Conservation (phyloP, 2,329 filamentous ascomycete genomes). For the Penicillium digitatum region DNA sequence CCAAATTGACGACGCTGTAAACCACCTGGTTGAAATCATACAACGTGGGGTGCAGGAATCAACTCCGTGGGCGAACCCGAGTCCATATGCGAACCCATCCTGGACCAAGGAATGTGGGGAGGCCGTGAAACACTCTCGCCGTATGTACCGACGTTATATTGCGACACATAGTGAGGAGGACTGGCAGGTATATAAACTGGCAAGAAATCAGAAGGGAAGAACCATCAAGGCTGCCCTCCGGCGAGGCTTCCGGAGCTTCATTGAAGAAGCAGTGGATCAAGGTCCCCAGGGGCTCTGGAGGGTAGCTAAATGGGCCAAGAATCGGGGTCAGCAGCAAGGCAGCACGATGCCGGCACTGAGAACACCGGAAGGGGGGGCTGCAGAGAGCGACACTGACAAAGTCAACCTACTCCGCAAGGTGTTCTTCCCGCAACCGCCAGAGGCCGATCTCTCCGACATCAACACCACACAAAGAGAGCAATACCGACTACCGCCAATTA, state of each 20-base stretch:
- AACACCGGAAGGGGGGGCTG: too few species aligned
- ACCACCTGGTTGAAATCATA: background rate
- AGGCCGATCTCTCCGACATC: too few species aligned
- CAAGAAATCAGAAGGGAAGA: background rate
- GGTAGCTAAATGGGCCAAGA: background rate
- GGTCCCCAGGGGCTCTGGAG: background rate
- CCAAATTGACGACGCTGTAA: background rate
- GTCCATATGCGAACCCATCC: background rate
- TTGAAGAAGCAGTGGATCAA: background rate
- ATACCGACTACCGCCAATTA: background rate
- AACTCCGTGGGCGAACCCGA: background rate
- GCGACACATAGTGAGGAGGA: background rate
- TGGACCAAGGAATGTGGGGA: background rate
- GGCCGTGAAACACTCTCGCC: background rate
- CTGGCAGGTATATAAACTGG: background rate
- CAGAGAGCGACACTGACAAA: background rate
- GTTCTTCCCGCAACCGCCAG: too few species aligned
- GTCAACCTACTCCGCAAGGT: background rate
- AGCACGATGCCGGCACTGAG: background rate
- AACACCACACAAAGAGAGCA: too few species aligned
- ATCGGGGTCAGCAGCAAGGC: background rate
- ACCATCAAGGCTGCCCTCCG: background rate
- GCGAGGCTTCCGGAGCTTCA: background rate
- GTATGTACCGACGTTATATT: background rate
- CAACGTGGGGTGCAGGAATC: background rate